Evolutionary conservation across 371 early-diverging fungal species (phyloP), one percentile per base, ranked within the genome.

Genomic region (Mortierella sp.): DNA sequence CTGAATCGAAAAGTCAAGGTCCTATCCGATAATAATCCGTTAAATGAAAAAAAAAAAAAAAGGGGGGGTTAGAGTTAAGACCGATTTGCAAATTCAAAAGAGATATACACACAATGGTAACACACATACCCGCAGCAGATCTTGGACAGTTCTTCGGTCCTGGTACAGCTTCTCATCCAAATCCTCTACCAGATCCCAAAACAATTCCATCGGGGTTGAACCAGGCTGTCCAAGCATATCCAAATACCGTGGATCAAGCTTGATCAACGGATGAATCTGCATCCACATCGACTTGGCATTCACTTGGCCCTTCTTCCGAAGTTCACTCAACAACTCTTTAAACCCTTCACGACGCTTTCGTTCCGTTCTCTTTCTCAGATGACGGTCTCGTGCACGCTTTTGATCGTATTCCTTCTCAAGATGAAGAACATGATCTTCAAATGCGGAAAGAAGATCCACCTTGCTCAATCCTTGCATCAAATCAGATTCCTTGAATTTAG

Each of bases 171-270:
- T 83, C 43, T 96, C 95, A 53, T 96, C 93, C 16, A 97, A 74
- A 48, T 90, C 89, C 68, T 94, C 92, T 23, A 97, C 80, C 16
- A 89, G 62, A 76, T 98, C 98, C 92, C 96, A 97, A 74, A 97
- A 97, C 62, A 98, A 72, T 57, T 98, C 97, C 58, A 95, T 71
- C 2, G 98, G 96, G 5, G 92, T 88, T 0, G 96, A 95, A 9
- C 96, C 97, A 1, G 90, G 85, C 63, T 93, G 89, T 0, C 96
- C 96, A 4, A 98, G 86, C 75, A 95, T 88, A n/a, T 86, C 81
- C 5, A 68, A 46, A 67, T 93, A 96, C 25, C 93, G 84, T 21
- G 84, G 74, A 67, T 97, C 94, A 3, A 89, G 84, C 56, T 90
- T 88, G 65, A 97, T 85, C 26, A 84, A 44, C 1, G 94, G 93